phyloP scores from a whole-genome alignment of 129 eudicot genomes.

The Centaurea solstitialis region DNA sequence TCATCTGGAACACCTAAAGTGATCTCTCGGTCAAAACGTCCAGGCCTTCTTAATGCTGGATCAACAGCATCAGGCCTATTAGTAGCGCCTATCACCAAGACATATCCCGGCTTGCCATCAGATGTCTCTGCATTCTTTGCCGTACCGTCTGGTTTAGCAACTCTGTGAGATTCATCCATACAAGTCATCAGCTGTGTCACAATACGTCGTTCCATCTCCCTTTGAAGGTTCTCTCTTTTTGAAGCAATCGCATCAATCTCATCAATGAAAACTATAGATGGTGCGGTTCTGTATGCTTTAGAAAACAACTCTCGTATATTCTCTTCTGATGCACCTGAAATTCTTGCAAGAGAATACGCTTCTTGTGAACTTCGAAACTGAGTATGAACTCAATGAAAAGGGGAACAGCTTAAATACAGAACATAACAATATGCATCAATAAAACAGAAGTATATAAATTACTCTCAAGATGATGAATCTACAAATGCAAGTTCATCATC shows the following conservation, averaged over 20 bases:
- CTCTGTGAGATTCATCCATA: constrained; percentile 81
- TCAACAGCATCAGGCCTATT: constrained; percentile 96
- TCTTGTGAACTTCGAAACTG: background rate
- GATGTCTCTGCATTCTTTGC: constrained; percentile 33
- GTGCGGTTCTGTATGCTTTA: constrained; percentile 91
- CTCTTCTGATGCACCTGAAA: constrained; percentile 95
- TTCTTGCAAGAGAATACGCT: background rate
- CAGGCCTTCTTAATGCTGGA: constrained; percentile 90
- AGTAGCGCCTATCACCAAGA: constrained; percentile 90
- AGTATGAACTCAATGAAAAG: background rate
- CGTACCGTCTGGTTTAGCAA: constrained; percentile 36
- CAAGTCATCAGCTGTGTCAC: constrained; percentile 88
- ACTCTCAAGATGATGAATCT: background rate
- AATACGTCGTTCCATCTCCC: constrained; percentile 55
- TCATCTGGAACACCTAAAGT: constrained; percentile 84
- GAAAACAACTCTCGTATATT: constrained; percentile 80
- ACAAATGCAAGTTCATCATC: background rate
- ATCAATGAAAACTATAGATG: constrained; percentile 92
- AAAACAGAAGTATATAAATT: background rate
- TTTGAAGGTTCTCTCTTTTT: constrained; percentile 73
- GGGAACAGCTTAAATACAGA: background rate
- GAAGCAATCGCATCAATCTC: constrained; percentile 98
- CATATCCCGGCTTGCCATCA: constrained; percentile 54
- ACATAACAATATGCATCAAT: background rate
- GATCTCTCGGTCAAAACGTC: constrained; percentile 86